Conservation (phyloP, 2,329 filamentous ascomycete species). For the Blumeria graminis region DNA sequence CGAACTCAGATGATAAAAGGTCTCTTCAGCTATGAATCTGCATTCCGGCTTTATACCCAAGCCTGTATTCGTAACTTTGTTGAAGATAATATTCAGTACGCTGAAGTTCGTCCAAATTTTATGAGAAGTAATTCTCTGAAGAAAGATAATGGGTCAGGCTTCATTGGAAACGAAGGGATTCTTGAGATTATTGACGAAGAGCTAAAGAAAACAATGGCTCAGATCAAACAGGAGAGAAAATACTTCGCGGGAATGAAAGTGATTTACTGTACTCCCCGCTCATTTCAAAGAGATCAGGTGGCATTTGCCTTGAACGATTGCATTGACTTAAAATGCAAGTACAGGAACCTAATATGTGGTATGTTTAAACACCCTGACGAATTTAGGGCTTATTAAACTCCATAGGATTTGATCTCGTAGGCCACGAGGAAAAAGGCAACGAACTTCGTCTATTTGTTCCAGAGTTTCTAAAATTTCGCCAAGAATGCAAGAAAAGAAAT, state of each 20-base stretch:
- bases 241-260: slow-evolving; percentile 42
- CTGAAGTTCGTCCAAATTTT: slow-evolving; percentile 46
- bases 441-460: slow-evolving; percentile 30
- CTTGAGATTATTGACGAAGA: slow-evolving; percentile 34
- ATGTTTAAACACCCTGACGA: slow-evolving; percentile 11
- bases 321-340: slow-evolving; percentile 30
- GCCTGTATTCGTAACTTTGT: slow-evolving; percentile 36
- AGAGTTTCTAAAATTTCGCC: slow-evolving; percentile 31
- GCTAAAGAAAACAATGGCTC: slow-evolving; percentile 22
- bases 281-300: slow-evolving; percentile 26
- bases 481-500: slow-evolving; percentile 21
- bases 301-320: slow-evolving; percentile 32
- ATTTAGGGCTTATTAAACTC: slow-evolving; percentile 1
- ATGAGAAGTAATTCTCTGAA: slow-evolving; percentile 37
- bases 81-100: slow-evolving; percentile 42
- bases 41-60: slow-evolving; percentile 35
- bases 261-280: slow-evolving; percentile 46
- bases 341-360: slow-evolving; percentile 38
- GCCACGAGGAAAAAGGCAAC: slow-evolving; percentile 37
- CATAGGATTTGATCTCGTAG: slow-evolving; percentile 43
- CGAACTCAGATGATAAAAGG: slow-evolving; percentile 51
- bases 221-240: slow-evolving; percentile 17
- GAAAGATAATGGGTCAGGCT: slow-evolving; percentile 26
- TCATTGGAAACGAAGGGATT: slow-evolving; percentile 31
- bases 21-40: slow-evolving; percentile 39